Conservation (phyloP, 306 rosid genomes). For the Geum urbanum region DNA sequence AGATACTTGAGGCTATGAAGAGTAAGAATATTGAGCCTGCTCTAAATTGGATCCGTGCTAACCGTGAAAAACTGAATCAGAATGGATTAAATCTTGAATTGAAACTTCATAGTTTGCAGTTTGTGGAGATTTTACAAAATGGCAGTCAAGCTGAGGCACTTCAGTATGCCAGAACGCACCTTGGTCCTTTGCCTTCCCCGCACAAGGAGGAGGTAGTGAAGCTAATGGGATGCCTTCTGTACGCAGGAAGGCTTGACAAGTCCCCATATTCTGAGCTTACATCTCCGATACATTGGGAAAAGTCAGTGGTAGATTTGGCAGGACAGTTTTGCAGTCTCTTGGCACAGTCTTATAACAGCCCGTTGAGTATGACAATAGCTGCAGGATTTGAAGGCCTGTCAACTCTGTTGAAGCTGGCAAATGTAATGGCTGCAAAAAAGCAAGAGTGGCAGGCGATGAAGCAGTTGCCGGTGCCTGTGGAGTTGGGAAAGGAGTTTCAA, state of each 20-base stretch:
- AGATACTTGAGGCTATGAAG: slow-evolving; percentile 61
- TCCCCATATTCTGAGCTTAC: slow-evolving; percentile 67
- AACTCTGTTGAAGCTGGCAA: slow-evolving; percentile 67
- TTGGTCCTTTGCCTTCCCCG: slow-evolving; percentile 57
- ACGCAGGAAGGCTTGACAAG: slow-evolving; percentile 51
- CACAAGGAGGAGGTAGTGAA: slow-evolving; percentile 67
- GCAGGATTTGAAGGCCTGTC: slow-evolving; percentile 85
- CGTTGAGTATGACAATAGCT: slow-evolving; percentile 60
- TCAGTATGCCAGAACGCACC: slow-evolving; percentile 56
- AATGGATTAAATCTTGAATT: slow-evolving; percentile 61
- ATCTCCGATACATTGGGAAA: slow-evolving; percentile 63
- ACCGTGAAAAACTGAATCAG: slow-evolving; percentile 48
- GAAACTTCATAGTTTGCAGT: slow-evolving; percentile 67
- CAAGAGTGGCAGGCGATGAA: slow-evolving; percentile 81
- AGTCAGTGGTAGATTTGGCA: slow-evolving; percentile 56
- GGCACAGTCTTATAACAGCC: slow-evolving; percentile 61
- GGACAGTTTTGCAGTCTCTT: slow-evolving; percentile 59
- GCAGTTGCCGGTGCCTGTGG: slow-evolving; percentile 79
- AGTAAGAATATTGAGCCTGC: slow-evolving; percentile 72
- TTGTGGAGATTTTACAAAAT: slow-evolving; percentile 56
- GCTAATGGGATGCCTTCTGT: slow-evolving; percentile 83
- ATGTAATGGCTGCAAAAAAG: slow-evolving; percentile 83
- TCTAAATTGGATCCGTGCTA: slow-evolving; percentile 58
- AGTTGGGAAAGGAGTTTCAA: slow-evolving; percentile 76
- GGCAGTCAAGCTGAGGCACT: slow-evolving; percentile 61